phyloP scores from a whole-genome alignment of 371 early-diverging fungal genomes.

The Mucor circinelloides region DNA sequence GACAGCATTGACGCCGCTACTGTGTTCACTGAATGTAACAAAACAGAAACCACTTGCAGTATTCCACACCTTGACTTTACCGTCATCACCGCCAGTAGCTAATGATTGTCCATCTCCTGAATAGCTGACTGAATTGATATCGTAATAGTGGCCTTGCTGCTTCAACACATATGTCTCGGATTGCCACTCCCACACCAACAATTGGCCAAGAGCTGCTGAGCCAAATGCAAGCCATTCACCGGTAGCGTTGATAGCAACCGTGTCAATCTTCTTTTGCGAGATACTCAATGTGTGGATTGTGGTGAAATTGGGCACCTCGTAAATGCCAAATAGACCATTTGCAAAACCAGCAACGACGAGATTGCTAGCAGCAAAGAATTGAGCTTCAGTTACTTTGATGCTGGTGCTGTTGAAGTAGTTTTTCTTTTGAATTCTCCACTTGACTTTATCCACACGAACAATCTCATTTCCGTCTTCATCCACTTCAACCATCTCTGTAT shows the following conservation, averaged over 20 bases:
- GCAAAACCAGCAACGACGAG: conserved; percentile 89
- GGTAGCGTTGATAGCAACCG: conserved; percentile 83
- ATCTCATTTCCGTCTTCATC: conserved; percentile 55
- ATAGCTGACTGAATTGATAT: conserved; percentile 88
- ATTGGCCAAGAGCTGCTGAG: conserved; percentile 88
- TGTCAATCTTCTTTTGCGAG: conserved; percentile 89
- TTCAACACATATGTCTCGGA: conserved; percentile 97
- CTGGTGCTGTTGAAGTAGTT: conserved; percentile 74
- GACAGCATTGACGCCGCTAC: conserved; percentile 79
- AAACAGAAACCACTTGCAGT: conserved; percentile 94
- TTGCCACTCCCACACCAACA: conserved; percentile 99
- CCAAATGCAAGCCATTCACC: conserved; percentile 99
- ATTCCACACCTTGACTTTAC: conserved; percentile 97
- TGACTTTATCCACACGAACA: conserved; percentile 40
- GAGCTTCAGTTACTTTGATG: conserved; percentile 79
- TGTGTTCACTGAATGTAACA: conserved; percentile 96
- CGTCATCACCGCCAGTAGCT: conserved; percentile 96
- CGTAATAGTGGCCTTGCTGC: conserved; percentile 97
- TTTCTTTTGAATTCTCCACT: conserved; percentile 68
- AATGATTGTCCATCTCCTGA: conserved; percentile 94
- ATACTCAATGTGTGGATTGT: conserved; percentile 91
- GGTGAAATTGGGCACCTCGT: conserved; percentile 91
- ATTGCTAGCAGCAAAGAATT: conserved; percentile 76
- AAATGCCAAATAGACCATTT: conserved; percentile 94
- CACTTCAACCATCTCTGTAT: conserved; percentile 53